Conservation (phyloP, 345 rosid genomes). For the Erodium maritimum region DNA sequence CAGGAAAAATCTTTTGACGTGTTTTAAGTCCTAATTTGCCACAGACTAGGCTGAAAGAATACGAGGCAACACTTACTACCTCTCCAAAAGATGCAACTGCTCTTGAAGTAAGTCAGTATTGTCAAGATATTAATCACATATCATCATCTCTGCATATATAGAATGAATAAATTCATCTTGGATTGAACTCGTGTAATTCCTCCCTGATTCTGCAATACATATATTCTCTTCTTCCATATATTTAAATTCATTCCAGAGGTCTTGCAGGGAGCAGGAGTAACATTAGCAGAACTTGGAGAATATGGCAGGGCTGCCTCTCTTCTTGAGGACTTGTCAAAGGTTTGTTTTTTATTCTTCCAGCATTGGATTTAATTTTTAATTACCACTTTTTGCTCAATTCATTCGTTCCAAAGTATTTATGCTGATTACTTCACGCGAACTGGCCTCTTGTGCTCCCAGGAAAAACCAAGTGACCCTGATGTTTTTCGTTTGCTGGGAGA, state of each 20-base stretch:
- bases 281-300: slow-evolving; percentile 74
- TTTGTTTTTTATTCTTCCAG: slow-evolving; percentile 21
- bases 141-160: background rate
- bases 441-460: slow-evolving; percentile 34
- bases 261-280: slow-evolving; percentile 85
- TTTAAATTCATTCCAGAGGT: slow-evolving; percentile 16
- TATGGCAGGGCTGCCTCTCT: slow-evolving; percentile 49
- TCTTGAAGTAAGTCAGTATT: slow-evolving; percentile 60
- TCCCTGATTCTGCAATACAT: background rate
- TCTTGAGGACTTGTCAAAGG: slow-evolving; percentile 76
- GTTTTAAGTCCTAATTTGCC: slow-evolving; percentile 8
- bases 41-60: slow-evolving; percentile 73
- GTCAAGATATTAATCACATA: background rate
- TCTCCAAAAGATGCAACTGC: slow-evolving; percentile 64
- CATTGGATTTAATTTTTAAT: background rate
- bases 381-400: background rate
- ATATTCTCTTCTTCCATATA: background rate
- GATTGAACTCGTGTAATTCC: background rate
- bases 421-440: background rate
- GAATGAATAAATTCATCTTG: background rate
- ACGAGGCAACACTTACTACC: slow-evolving; percentile 41
- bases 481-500: slow-evolving; percentile 87
- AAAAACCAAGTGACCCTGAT: slow-evolving; percentile 64
- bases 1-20: background rate
- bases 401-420: background rate